phyloP scores from a whole-genome alignment of 352 stramenopile species.

The Globisporangium yorkense region DNA sequence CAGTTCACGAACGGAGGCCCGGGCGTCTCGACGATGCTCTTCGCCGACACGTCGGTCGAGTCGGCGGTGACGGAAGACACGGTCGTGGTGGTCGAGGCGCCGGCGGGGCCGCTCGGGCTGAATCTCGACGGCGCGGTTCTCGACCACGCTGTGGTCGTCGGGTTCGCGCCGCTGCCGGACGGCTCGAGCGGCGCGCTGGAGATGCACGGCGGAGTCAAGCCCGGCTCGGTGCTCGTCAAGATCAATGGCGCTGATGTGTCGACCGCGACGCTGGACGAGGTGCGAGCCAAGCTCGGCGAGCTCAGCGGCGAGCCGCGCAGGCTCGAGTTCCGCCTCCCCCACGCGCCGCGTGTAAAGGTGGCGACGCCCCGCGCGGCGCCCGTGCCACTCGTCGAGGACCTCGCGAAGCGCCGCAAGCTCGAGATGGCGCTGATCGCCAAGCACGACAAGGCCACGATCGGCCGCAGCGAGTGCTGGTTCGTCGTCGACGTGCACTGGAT shows the following conservation, averaged over 20 bases:
- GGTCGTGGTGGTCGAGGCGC: constrained; percentile 39
- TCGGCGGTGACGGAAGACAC: constrained; percentile 11
- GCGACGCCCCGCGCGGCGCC: constrained; percentile 16
- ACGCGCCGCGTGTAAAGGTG: constrained; percentile 10
- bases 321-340: constrained; percentile 42
- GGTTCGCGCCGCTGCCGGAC: constrained; percentile 52
- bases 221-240: constrained; percentile 42
- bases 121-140: constrained; percentile 35
- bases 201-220: constrained; percentile 27
- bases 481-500: constrained; percentile 58
- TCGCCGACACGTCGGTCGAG: constrained; percentile 10
- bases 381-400: constrained; percentile 36
- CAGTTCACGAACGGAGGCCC: constrained; percentile 4
- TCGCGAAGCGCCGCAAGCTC: constrained; percentile 40
- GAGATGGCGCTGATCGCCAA: constrained; percentile 54
- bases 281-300: constrained; percentile 34
- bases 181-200: constrained; percentile 42
- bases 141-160: constrained; percentile 43
- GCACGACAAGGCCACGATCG: constrained; percentile 44
- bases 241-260: constrained; percentile 66
- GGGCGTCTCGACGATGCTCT: constrained; percentile 10
- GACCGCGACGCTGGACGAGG: constrained; percentile 26
- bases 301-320: constrained; percentile 22
- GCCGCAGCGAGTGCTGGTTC: constrained; percentile 71
- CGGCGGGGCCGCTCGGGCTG: constrained; percentile 47